Conservation (phyloP, 2,329 filamentous ascomycete species). For the Fusarium torreyae region DNA sequence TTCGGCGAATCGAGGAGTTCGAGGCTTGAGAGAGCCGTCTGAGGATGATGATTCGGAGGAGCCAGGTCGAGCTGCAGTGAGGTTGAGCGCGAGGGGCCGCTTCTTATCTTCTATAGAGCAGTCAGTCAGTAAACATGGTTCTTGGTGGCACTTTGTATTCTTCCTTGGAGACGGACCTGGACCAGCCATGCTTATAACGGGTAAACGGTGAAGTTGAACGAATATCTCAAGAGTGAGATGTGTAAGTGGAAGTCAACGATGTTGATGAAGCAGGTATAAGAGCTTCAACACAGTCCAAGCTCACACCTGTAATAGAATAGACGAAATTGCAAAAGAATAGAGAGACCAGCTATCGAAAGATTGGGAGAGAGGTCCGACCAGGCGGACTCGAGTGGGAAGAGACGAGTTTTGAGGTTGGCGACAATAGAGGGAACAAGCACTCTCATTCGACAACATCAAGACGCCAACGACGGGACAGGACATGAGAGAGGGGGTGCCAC, state of each 20-base stretch:
- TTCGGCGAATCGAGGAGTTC: conserved; percentile 85
- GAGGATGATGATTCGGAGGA: conserved; percentile 68
- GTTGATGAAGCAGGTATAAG: conserved; percentile 34
- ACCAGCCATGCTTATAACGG: conserved; percentile 54
- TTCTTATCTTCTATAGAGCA: conserved; percentile 65
- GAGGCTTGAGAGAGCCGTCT: conserved; percentile 74
- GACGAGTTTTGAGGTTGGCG: conserved; percentile 66
- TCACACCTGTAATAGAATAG: conserved; percentile 47
- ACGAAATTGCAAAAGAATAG: conserved; percentile 57
- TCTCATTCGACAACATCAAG: conserved; percentile 56
- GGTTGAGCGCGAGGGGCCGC: conserved; percentile 70
- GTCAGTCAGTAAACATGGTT: conserved; percentile 44
- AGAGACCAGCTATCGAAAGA: conserved; percentile 71
- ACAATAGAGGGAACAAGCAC: conserved; percentile 48
- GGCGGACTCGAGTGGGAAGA: conserved; percentile 58
- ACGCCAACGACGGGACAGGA: conserved; percentile 54
- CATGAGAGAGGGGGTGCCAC: conserved; percentile 44
- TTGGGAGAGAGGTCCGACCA: conserved; percentile 56
- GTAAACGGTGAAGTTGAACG: conserved; percentile 28
- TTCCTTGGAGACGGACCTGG: conserved; percentile 56
- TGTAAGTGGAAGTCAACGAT: conserved; percentile 24
- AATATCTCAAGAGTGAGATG: conserved; percentile 27
- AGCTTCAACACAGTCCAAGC: conserved; percentile 50
- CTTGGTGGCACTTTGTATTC: conserved; percentile 1
- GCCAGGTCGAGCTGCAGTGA: conserved; percentile 64